Evolutionary conservation across 2,329 filamentous ascomycete genomes (phyloP), one percentile per base, ranked within the genome.

Genomic region (Colletotrichum noveboracense): DNA sequence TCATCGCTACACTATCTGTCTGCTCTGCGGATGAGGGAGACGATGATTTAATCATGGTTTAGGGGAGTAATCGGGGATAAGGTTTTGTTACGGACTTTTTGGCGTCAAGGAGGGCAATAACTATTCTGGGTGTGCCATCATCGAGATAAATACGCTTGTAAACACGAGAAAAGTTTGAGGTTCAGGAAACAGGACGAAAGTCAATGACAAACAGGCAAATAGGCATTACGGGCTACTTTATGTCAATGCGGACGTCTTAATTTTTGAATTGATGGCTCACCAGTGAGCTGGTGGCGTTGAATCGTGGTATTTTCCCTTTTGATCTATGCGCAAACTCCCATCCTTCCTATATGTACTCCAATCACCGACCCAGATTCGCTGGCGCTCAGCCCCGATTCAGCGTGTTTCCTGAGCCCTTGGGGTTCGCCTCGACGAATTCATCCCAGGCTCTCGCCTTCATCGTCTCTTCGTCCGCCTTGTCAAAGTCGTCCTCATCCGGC

Each of bases 391-490:
- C 95, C 86, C 93, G 92, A 84, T 97, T 97, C 77, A 97, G 84
- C 2, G 95, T 97, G 82, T 97, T 97, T 6, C 95, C 95, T 43
- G 93, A 91, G 0, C 95, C 95, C 82, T 93, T 95, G 2, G 95
- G 94, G 82, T 99, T 98, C 4, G 93, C 92, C 84, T 99, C 97
- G 30, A 91, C 93, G 82, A 94, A 99, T 82, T 99, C 96, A 85
- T 99, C 97, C 97, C 97, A 99, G 76, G 93, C 93, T 76, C 97
- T 89, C 34, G 96, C 96, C 87, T 98, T 99, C 90, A 97, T 93
- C 6, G 94, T 98, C 85, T 96, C 97, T 70, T 91, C 91, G 83
- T 99, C 97, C 7, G 93, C 95, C 81, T 93, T 95, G n/a, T 96
- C 94, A 76, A 94, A 86, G 82, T 98, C 92, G 83, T 99, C 97